A percentile compares a stretch with the other conserved stretches of the same genome.
These are phyloP conservation scores for Albizia julibrissin DNA, from an alignment of 306 rosid species.

Conservation along the genomic window DNA sequence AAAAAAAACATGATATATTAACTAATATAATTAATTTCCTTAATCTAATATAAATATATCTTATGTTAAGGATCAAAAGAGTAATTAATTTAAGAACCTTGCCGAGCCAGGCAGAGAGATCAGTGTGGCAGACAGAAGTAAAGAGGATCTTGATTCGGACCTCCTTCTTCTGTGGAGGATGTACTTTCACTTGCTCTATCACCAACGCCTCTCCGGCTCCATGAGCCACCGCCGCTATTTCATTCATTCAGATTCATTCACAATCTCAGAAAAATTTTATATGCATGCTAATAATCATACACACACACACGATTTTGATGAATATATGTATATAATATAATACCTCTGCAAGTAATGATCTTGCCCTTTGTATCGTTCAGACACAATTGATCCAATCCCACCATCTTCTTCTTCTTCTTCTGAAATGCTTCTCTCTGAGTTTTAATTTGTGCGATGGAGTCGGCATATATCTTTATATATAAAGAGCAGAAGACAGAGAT, in stretches of 20 bases:
- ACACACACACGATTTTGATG: too few species aligned
- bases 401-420: background rate
- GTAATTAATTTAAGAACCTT: constrained; percentile 37
- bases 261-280: background rate
- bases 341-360: constrained; percentile 28
- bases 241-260: background rate
- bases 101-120: constrained; percentile 78
- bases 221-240: constrained; percentile 70
- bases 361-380: background rate
- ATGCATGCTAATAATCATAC: too few species aligned
- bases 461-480: background rate
- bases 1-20: too few species aligned
- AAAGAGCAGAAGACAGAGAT: background rate
- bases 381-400: background rate
- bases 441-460: background rate
- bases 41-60: too few species aligned
- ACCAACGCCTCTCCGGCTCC: constrained; percentile 72
- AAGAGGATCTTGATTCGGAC: constrained; percentile 76
- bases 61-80: too few species aligned
- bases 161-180: constrained; percentile 77
- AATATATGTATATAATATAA: background rate
- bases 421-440: background rate
- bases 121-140: constrained; percentile 85
- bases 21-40: too few species aligned
- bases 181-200: constrained; percentile 61